Conservation (phyloP, 306 rosid genomes). For the Ormosia emarginata region DNA sequence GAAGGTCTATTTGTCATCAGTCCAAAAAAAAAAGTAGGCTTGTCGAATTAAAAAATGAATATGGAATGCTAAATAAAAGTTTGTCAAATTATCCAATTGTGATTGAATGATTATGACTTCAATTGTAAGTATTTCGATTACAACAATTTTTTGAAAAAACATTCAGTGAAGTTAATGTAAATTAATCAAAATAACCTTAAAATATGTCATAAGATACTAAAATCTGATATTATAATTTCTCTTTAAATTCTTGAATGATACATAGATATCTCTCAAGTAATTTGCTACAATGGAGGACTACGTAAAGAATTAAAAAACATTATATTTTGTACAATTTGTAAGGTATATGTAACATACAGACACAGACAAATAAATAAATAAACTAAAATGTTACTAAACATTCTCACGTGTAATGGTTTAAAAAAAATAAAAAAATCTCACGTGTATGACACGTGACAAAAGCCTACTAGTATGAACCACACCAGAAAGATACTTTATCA, state of each 20-base stretch:
- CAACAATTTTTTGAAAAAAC: neutral
- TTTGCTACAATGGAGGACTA: neutral
- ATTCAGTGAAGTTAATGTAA: neutral
- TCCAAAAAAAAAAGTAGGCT: too few species aligned
- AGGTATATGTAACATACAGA: neutral
- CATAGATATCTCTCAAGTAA: neutral
- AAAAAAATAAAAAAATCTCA: neutral
- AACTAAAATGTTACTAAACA: neutral
- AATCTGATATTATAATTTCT: neutral
- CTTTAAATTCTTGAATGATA: neutral
- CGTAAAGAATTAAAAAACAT: neutral
- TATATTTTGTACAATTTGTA: neutral
- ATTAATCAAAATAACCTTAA: neutral
- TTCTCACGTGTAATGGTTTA: neutral
- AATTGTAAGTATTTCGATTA: too few species aligned
- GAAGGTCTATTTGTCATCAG: too few species aligned
- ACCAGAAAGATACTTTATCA: conserved; percentile 4
- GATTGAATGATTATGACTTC: too few species aligned
- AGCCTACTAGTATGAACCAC: neutral
- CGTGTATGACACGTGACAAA: neutral
- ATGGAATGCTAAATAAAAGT: too few species aligned
- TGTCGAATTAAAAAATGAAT: too few species aligned
- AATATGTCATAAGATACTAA: neutral
- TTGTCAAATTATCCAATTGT: too few species aligned
- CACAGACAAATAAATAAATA: conserved; percentile 2